Percentiles rank a stretch among this genome's conserved stretches.
These are phyloP conservation scores for Fremontodendron californicum DNA, from an alignment of 345 rosid genomes.

Conservation along the genomic window DNA sequence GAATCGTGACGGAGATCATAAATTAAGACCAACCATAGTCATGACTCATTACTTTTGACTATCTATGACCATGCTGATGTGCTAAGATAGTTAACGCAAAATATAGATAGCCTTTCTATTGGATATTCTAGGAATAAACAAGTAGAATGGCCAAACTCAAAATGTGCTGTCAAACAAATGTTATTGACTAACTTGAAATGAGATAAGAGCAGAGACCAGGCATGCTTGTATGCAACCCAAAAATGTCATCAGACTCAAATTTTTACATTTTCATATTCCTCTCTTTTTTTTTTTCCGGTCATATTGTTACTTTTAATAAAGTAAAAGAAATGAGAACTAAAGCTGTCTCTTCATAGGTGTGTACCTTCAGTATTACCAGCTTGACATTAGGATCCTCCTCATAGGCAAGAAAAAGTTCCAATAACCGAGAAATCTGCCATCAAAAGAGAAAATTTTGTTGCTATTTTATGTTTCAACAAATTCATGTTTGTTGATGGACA, in stretches of 20 bases:
- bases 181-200: background rate
- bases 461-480: background rate
- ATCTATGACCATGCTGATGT: background rate
- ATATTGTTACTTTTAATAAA: background rate
- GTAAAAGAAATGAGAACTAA: background rate
- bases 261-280: background rate
- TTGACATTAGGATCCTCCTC: constrained; percentile 58
- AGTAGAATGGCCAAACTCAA: background rate
- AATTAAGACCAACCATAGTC: background rate
- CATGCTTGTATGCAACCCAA: background rate
- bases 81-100: background rate
- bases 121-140: background rate
- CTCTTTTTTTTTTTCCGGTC: background rate
- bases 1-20: background rate
- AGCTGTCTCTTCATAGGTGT: background rate
- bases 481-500: background rate
- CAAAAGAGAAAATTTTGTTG: background rate
- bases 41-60: background rate
- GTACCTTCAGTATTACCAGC: constrained; percentile 68
- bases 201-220: background rate
- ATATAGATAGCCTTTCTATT: background rate
- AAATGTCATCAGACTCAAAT: background rate
- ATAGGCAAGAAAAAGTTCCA: constrained; percentile 54
- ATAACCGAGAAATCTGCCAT: constrained; percentile 47
- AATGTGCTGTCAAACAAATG: background rate